Base-by-base conservation (phyloP, 169 alveolate genomes). In the Plasmodium vivax region DNA sequence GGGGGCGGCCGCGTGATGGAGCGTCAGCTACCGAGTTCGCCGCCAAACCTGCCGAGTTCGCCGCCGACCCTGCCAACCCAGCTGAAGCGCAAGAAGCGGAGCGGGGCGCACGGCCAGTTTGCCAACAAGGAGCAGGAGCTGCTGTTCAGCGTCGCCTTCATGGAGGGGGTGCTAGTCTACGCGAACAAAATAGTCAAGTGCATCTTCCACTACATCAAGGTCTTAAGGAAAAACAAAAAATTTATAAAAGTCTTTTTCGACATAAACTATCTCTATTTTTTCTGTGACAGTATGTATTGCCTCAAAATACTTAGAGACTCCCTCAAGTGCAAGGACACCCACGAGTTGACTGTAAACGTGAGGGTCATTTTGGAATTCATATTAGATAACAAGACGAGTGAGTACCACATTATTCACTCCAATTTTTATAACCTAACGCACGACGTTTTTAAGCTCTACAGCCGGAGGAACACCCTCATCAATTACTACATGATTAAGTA, bases 271-370 rank as follows among this genome's bases (percentile, higher is more conserved):
- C n/a, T 90, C 34, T 90, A 90, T 27, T 38, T 43, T 38, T 90
- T 90, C 54, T 90, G 94, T 45, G 84, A 90, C 68, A 90, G 81
- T 10, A 62, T 38, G 19, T 90, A 41, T 68, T 90, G 94, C 23
- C 8, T 80, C 54, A 79, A 80, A 16, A 41, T 90, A 7, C 34
- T 79, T 36, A 90, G 71, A 19, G 30, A 81, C 0, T 43, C 84
- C 0, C 36, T 90, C n/a, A 90, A 90, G 68, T 30, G 77, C 32
- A 80, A 90, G 45, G 84, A 90, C 45, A 23, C 3, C 10, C 23
- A 81, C 58, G 84, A 82, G 23, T 90, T 90, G n/a, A 80, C 91
- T 6, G 41, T 30, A 80, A 90, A 90, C 82, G 84, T 82, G n/a
- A 90, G 73, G 14, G 83, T 90, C 0, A 90, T 90, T 23, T 27